A percentile compares a stretch with the other conserved stretches of the same genome.
Conservation (phyloP, 805 yeast genomes). For the Spathaspora girioi region DNA sequence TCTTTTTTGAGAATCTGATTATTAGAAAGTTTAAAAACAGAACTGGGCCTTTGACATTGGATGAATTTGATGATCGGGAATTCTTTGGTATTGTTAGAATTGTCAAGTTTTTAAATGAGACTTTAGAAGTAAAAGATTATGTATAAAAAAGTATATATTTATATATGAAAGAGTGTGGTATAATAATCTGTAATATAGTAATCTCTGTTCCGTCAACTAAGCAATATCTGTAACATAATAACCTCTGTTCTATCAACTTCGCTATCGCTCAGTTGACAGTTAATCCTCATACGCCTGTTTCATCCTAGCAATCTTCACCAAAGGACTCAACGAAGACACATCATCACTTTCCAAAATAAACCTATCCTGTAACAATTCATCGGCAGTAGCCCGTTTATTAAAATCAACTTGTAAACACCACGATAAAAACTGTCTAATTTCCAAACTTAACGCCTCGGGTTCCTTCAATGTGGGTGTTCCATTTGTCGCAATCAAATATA, state of each 20-base stretch:
- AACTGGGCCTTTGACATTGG: conserved; percentile 4
- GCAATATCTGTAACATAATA: too few relatives aligned
- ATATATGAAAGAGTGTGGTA: neutral
- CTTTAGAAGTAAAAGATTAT: conserved; percentile 1
- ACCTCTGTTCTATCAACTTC: conserved; percentile 10
- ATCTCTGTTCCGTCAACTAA: too few relatives aligned
- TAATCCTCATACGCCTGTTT: conserved; percentile 47
- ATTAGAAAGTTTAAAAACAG: conserved; percentile 7
- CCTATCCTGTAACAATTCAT: conserved; percentile 62
- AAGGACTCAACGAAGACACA: conserved; percentile 61
- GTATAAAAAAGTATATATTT: neutral
- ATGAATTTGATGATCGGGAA: conserved; percentile 8
- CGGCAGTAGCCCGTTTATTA: conserved; percentile 75
- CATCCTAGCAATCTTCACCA: conserved; percentile 70
- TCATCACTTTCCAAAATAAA: conserved; percentile 64
- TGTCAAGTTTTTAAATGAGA: conserved; percentile 21
- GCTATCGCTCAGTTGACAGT: too few relatives aligned
- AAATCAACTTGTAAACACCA: conserved; percentile 82
- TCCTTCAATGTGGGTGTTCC: conserved; percentile 94
- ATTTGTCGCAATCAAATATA: conserved; percentile 90
- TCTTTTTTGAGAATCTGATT: conserved; percentile 23
- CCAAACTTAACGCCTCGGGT: conserved; percentile 71
- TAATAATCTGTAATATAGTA: too few relatives aligned
- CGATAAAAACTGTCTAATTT: conserved; percentile 65
- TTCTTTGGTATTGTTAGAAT: conserved; percentile 23